phyloP scores from a whole-genome alignment of 495 filamentous ascomycete species.

The Neurospora terricola region DNA sequence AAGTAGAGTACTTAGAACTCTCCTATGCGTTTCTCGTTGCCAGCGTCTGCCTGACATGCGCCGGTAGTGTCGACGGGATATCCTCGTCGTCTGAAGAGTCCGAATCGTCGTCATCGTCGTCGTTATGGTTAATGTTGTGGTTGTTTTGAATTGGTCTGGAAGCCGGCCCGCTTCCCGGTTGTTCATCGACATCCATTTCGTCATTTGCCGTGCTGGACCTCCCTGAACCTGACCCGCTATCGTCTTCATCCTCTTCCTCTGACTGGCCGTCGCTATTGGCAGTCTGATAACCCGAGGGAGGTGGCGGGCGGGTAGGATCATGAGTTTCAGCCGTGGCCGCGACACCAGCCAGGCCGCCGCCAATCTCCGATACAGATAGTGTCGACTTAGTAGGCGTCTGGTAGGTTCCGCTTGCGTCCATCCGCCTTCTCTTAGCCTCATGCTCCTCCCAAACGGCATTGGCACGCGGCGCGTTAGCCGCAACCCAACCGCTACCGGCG shows the following conservation, averaged over 20 bases:
- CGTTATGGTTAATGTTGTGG: not conserved
- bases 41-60: conserved; percentile 11
- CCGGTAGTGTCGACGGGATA: conserved; percentile 32
- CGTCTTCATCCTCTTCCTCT: not conserved
- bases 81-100: conserved; percentile 31
- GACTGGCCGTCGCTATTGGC: conserved; percentile 4
- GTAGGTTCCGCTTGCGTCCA: conserved; percentile 13
- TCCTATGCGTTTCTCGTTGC: conserved; percentile 3
- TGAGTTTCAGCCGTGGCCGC: conserved; percentile 20
- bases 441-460: conserved; percentile 13
- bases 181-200: not conserved
- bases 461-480: conserved; percentile 18
- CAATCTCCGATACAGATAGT: conserved; percentile 22
- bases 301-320: conserved; percentile 21
- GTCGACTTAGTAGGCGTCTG: conserved; percentile 18
- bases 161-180: not conserved
- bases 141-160: not conserved
- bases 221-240: not conserved
- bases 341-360: conserved; percentile 19
- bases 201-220: not conserved
- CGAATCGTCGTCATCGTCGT: conserved; percentile 21
- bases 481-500: conserved; percentile 17
- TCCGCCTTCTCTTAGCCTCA: conserved; percentile 21
- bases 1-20: not conserved
- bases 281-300: not conserved